phyloP scores from a whole-genome alignment of 768 basidiomycete species.

The Lactarius akahatsu region DNA sequence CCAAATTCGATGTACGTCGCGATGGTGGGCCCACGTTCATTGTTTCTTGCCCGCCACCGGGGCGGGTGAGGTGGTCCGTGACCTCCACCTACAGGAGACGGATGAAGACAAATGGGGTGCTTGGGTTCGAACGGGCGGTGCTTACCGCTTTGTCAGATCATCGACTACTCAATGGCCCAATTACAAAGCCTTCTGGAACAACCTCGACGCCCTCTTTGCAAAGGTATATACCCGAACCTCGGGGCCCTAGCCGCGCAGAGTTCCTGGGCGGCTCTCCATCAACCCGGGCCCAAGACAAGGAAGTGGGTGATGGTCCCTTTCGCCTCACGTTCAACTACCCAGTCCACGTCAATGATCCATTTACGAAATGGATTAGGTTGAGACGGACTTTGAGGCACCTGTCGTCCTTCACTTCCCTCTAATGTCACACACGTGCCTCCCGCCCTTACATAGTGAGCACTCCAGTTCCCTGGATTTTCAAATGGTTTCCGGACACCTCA shows the following conservation, averaged over 20 bases:
- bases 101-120: neutral
- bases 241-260: neutral
- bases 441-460: too few species aligned
- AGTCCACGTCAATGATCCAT: too few species aligned
- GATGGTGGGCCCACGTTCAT: neutral
- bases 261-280: too few species aligned
- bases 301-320: too few species aligned
- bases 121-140: neutral
- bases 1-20: conserved; percentile 1
- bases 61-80: neutral
- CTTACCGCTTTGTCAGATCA: neutral
- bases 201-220: neutral
- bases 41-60: neutral
- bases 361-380: too few species aligned
- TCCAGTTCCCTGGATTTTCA: too few species aligned
- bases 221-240: neutral
- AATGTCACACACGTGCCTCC: too few species aligned
- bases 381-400: too few species aligned
- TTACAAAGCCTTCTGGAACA: neutral
- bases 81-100: neutral
- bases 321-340: too few species aligned
- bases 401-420: too few species aligned
- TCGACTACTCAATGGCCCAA: neutral
- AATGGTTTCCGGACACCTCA: too few species aligned
- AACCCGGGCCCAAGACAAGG: too few species aligned